A percentile compares a stretch with the other conserved stretches of the same genome.
phyloP scores from a whole-genome alignment of 129 eudicot species.

The Lactuca sativa region DNA sequence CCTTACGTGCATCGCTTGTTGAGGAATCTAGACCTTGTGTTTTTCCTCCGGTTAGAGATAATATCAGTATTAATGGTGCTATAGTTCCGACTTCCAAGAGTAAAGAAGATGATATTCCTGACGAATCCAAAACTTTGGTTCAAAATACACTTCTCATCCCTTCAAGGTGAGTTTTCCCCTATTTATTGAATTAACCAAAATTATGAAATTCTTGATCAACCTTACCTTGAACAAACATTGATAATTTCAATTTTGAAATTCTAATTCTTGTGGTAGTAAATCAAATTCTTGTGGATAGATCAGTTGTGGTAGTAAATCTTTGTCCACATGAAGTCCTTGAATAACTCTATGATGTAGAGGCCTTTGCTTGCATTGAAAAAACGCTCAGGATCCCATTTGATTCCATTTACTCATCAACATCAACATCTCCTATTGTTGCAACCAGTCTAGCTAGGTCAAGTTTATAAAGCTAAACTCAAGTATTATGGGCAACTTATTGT shows the following conservation, averaged over 20 bases:
- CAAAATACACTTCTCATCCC: conserved; percentile 80
- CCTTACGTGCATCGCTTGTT: conserved; percentile 44
- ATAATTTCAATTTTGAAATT: neutral
- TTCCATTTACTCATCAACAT: conserved; percentile 70
- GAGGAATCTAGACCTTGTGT: conserved; percentile 52
- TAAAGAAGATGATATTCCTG: conserved; percentile 84
- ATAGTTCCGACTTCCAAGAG: conserved; percentile 34
- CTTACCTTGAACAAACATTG: neutral
- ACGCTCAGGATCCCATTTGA: conserved; percentile 82
- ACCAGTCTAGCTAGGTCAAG: conserved; percentile 99
- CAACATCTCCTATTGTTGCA: conserved; percentile 92
- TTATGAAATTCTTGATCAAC: neutral
- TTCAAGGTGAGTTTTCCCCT: conserved; percentile 39
- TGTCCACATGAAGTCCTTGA: conserved; percentile 91
- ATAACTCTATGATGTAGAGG: conserved; percentile 88
- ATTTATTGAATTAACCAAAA: neutral
- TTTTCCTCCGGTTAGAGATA: conserved; percentile 36
- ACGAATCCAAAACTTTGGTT: conserved; percentile 79
- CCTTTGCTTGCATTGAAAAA: conserved; percentile 83
- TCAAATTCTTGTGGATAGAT: conserved; percentile 56
- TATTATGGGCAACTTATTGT: conserved; percentile 83
- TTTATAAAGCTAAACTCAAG: conserved; percentile 86
- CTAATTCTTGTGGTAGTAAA: conserved; percentile 2
- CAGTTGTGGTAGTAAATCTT: conserved; percentile 75
- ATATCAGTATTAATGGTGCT: conserved; percentile 20